Evolutionary conservation across 345 rosid genomes (phyloP).

Genomic region (Turnera subulata): DNA sequence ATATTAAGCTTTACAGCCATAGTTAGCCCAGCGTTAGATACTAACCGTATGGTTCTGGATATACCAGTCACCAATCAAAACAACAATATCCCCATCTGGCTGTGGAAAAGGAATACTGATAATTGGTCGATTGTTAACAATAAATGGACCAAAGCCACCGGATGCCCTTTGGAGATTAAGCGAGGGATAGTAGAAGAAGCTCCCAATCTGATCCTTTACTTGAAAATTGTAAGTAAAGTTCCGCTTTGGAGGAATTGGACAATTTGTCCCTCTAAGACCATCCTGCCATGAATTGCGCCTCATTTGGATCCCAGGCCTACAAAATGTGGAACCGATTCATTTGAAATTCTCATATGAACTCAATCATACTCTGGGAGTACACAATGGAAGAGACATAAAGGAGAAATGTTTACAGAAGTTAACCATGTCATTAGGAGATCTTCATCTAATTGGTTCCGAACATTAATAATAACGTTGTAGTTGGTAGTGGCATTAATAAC

Average conservation of each 20-base stretch:
- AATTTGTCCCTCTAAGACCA: conserved; percentile 85
- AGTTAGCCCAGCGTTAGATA: conserved; percentile 4
- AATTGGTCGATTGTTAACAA: conserved; percentile 55
- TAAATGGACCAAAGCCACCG: conserved; percentile 84
- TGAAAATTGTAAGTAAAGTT: conserved; percentile 86
- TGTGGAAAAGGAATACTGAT: conserved; percentile 69
- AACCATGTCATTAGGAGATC: conserved; percentile 79
- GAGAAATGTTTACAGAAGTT: conserved; percentile 3
- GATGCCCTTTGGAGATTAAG: conserved; percentile 86
- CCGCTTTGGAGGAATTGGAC: conserved; percentile 64
- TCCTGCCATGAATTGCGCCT: conserved; percentile 88
- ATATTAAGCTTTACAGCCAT: not conserved
- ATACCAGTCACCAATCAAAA: conserved; percentile 90
- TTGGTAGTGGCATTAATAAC: conserved; percentile 72
- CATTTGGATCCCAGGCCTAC: conserved; percentile 89
- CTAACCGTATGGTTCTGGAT: conserved; percentile 71
- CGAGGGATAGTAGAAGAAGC: conserved; percentile 82
- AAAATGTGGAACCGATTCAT: conserved; percentile 8
- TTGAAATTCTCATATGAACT: conserved; percentile 2
- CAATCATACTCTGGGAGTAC: not conserved
- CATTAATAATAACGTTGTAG: conserved; percentile 61
- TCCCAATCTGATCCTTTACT: conserved; percentile 94
- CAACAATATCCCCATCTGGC: conserved; percentile 70
- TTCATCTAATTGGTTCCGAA: conserved; percentile 67
- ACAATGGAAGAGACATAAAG: not conserved